phyloP scores from a whole-genome alignment of 2,329 filamentous ascomycete genomes.

The Aschersonia sp. region DNA sequence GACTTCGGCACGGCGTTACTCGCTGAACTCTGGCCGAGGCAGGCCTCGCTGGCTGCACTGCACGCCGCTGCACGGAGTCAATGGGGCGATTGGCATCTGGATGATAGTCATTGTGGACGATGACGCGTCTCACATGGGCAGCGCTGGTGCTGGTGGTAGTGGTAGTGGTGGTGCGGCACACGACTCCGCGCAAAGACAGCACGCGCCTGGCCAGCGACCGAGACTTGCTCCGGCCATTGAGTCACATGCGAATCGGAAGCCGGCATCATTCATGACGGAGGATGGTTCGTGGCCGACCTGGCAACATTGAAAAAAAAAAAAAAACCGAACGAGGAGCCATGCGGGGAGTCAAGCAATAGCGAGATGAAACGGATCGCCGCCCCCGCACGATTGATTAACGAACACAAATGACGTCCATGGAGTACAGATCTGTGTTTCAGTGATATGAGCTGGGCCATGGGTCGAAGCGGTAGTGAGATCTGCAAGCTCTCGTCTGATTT shows the following conservation, averaged over 20 bases:
- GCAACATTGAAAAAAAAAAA: neutral
- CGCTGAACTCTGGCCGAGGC: neutral
- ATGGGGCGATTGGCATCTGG: neutral
- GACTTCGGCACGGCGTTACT: neutral
- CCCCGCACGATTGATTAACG: no score
- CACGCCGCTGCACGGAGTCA: neutral
- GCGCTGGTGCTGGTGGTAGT: neutral
- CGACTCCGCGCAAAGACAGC: neutral
- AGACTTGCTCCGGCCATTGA: neutral
- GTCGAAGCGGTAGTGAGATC: no score
- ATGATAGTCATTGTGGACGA: conserved; percentile 1
- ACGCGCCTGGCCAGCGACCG: neutral
- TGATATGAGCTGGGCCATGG: no score
- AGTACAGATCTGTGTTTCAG: no score
- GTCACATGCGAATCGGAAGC: neutral
- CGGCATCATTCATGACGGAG: neutral
- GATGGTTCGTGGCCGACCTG: neutral
- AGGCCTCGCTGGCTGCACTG: conserved; percentile 1
- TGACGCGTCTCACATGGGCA: neutral
- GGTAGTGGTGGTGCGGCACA: neutral
- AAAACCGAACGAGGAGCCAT: no score
- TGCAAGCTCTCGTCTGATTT: no score
- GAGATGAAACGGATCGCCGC: no score
- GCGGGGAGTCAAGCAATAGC: no score
- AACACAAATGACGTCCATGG: no score